phyloP scores from a whole-genome alignment of 2,329 filamentous ascomycete species.

The Sporothrix euskadiensis region DNA sequence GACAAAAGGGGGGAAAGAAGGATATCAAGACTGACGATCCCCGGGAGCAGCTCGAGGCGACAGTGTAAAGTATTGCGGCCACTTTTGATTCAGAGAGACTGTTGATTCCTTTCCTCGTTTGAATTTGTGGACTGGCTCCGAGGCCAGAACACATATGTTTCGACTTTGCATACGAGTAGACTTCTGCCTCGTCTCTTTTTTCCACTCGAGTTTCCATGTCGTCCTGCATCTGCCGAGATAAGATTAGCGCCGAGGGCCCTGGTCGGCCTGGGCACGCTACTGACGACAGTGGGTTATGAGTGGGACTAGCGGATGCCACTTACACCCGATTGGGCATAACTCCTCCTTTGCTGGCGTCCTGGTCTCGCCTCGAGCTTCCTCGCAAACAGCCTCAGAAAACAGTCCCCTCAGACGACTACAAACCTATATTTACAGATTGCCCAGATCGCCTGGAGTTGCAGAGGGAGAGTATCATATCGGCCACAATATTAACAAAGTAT shows the following conservation, averaged over 20 bases:
- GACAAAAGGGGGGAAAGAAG: background rate
- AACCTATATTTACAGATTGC: too few species aligned
- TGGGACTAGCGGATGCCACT: background rate
- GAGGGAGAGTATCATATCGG: background rate
- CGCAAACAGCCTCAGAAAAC: background rate
- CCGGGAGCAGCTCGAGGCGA: conserved; percentile 20
- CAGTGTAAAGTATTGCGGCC: too few species aligned
- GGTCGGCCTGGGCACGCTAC: background rate
- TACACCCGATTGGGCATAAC: conserved; percentile 6
- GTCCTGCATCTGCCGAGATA: conserved; percentile 8
- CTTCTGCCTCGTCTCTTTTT: background rate
- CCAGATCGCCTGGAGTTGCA: conserved; percentile 15
- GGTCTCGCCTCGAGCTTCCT: conserved; percentile 22
- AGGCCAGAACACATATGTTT: background rate
- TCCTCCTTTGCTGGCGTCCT: background rate
- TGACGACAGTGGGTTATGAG: background rate
- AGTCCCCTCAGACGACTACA: background rate
- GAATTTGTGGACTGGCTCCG: background rate
- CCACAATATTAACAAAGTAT: background rate
- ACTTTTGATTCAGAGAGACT: too few species aligned
- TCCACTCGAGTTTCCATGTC: background rate
- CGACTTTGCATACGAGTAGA: background rate
- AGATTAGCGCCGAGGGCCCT: conserved; percentile 4
- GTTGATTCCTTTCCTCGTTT: background rate
- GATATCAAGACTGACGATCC: background rate